phyloP scores from a whole-genome alignment of 2,329 filamentous ascomycete genomes.

The Fusarium sp. region DNA sequence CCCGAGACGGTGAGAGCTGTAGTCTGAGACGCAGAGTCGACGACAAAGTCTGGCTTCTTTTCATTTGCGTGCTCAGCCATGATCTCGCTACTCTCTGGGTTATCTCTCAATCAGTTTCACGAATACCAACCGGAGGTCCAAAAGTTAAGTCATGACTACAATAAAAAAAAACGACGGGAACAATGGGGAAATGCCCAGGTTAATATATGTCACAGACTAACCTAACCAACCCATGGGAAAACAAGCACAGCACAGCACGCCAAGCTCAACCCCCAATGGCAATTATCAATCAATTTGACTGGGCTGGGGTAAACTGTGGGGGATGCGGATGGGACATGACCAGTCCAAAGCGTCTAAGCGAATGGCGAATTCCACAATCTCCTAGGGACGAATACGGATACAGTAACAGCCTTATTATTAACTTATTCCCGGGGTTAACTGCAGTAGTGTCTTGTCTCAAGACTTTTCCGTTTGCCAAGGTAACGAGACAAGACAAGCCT shows the following conservation, averaged over 20 bases:
- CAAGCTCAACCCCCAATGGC: slow-evolving; percentile 37
- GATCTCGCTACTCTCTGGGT: neutral
- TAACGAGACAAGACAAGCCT: neutral
- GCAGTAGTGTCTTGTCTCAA: neutral
- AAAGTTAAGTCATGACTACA: slow-evolving; percentile 1
- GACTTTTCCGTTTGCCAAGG: neutral
- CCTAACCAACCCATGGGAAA: slow-evolving; percentile 4
- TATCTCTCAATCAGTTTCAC: neutral
- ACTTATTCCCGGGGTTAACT: slow-evolving; percentile 7
- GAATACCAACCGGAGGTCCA: neutral
- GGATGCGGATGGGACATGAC: slow-evolving; percentile 18
- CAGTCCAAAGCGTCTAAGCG: slow-evolving; percentile 6
- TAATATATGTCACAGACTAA: slow-evolving; percentile 33
- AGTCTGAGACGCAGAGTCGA: slow-evolving; percentile 13
- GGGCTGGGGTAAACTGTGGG: slow-evolving; percentile 36
- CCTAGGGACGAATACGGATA: neutral
- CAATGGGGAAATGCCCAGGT: slow-evolving; percentile 26
- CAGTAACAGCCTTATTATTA: neutral
- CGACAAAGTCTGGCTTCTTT: slow-evolving; percentile 25
- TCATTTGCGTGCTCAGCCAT: slow-evolving; percentile 31
- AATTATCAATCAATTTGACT: slow-evolving; percentile 27
- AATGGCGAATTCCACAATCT: slow-evolving; percentile 28
- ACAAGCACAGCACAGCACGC: neutral
- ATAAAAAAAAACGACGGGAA: slow-evolving; percentile 5
- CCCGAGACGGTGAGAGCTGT: slow-evolving; percentile 11